Conservation (phyloP, 1,284 basidiomycete species). For the Ustilago vetiveriae region DNA sequence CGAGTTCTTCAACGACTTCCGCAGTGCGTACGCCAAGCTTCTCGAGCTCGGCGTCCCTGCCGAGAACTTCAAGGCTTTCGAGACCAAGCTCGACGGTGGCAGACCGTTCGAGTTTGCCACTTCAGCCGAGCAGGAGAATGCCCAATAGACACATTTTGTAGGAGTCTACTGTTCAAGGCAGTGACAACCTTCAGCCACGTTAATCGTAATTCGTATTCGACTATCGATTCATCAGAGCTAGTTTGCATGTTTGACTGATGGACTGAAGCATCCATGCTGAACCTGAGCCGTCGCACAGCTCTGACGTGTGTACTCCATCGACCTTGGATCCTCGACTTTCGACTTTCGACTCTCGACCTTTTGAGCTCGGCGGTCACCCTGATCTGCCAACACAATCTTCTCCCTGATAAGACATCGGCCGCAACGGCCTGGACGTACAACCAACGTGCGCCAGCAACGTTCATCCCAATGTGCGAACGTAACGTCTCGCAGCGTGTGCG, state of each 20-base stretch:
- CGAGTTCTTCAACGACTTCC: conserved; percentile 64
- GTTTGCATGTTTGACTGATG: background rate
- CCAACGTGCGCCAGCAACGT: no score
- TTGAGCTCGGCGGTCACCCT: no score
- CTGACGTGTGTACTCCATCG: no score
- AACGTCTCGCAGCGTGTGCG: no score
- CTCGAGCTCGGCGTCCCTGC: conserved; percentile 64
- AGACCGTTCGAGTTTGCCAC: conserved; percentile 47
- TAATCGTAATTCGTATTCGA: conserved; percentile 1
- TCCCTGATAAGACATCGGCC: no score
- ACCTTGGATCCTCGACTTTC: no score
- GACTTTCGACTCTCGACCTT: no score
- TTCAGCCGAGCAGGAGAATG: conserved; percentile 56
- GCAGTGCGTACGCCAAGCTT: conserved; percentile 50
- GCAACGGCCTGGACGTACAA: no score
- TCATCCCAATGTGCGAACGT: no score
- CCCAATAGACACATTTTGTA: conserved; percentile 15
- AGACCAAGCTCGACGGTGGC: conserved; percentile 49
- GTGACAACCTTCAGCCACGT: background rate
- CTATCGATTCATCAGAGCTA: background rate
- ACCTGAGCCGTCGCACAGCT: no score
- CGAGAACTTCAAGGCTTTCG: conserved; percentile 61
- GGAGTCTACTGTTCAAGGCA: background rate
- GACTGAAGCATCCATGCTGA: no score
- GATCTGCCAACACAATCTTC: no score